Evolutionary conservation across 768 basidiomycete genomes (phyloP).

Genomic region (Collybia mongolica): DNA sequence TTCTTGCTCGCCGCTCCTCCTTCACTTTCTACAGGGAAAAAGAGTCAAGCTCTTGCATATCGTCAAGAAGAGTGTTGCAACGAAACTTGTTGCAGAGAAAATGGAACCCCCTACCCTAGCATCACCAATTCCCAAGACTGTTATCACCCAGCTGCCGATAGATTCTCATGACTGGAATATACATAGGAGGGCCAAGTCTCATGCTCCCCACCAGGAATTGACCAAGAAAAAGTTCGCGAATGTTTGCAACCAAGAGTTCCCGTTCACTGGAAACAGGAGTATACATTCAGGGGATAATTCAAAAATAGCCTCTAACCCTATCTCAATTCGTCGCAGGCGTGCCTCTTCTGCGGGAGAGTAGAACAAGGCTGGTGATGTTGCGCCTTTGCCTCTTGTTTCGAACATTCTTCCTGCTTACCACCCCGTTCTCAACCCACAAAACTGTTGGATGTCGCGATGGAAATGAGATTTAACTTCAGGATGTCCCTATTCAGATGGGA

Average conservation of each 20-base stretch:
- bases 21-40: constrained; percentile 63
- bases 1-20: constrained; percentile 67
- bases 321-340: constrained; percentile 31
- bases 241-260: constrained; percentile 11
- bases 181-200: constrained; percentile 28
- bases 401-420: constrained; percentile 1
- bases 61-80: constrained; percentile 64
- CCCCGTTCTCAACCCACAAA: constrained; percentile 20
- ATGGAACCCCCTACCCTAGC: constrained; percentile 41
- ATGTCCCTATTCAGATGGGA: too few relatives aligned
- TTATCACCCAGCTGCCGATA: neutral
- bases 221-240: constrained; percentile 3
- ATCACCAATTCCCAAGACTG: neutral
- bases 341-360: constrained; percentile 49
- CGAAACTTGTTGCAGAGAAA: constrained; percentile 67
- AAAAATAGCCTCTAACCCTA: neutral
- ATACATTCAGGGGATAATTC: neutral
- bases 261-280: neutral
- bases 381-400: neutral
- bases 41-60: constrained; percentile 69
- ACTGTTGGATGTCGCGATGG: constrained; percentile 14
- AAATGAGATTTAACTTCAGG: neutral
- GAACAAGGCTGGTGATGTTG: constrained; percentile 7
- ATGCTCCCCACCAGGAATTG: constrained; percentile 11
- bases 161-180: constrained; percentile 16